Conservation (phyloP, 306 rosid genomes). For the Benincasa hispida region DNA sequence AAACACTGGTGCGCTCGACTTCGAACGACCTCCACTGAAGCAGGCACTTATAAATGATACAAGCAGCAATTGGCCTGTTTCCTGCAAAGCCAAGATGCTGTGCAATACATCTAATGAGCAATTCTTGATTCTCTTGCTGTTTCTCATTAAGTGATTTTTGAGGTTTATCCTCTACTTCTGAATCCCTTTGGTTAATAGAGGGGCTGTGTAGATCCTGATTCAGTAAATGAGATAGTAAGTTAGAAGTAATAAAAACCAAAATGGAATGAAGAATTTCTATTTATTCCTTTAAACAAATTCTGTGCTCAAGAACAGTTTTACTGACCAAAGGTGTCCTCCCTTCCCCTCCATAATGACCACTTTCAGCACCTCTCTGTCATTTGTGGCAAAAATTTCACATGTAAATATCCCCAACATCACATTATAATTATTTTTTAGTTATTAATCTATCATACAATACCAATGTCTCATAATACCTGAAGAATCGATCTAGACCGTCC, state of each 20-base stretch:
- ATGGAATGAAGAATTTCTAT: not conserved
- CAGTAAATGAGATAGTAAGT: conserved; percentile 14
- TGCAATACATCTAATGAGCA: conserved; percentile 74
- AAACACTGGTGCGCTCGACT: conserved; percentile 93
- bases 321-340: conserved; percentile 49
- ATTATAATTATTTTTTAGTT: not conserved
- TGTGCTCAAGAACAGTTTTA: not conserved
- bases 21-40: conserved; percentile 99
- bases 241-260: not conserved
- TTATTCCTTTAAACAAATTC: not conserved
- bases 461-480: conserved; percentile 47
- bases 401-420: conserved; percentile 21
- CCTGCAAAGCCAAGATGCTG: conserved; percentile 93
- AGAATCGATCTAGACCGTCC: conserved; percentile 63
- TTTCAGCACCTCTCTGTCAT: conserved; percentile 57
- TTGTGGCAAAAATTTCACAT: conserved; percentile 33
- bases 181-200: conserved; percentile 60
- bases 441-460: conserved; percentile 4
- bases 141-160: conserved; percentile 97
- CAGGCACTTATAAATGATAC: conserved; percentile 89
- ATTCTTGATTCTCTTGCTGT: conserved; percentile 99
- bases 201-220: conserved; percentile 62
- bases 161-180: conserved; percentile 95
- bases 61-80: conserved; percentile 91
- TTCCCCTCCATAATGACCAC: conserved; percentile 52